Evolutionary conservation across 306 rosid species (phyloP).

Genomic region (Vachellia collinsii): DNA sequence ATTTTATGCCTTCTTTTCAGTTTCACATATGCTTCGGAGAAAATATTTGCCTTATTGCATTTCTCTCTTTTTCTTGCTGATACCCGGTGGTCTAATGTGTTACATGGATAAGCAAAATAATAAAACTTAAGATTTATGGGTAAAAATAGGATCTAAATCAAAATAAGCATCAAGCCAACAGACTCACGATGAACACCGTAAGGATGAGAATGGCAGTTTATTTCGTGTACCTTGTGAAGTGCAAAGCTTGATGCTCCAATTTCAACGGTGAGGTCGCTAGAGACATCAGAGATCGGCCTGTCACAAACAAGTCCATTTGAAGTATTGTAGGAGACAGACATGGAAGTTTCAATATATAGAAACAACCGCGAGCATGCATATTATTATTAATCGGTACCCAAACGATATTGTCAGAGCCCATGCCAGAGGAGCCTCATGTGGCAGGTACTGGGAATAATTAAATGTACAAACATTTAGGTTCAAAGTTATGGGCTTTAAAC

Average conservation of each 20-base stretch:
- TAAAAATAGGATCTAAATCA: background rate
- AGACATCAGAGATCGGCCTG: constrained; percentile 85
- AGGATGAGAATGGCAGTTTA: background rate
- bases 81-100: background rate
- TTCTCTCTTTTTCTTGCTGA: too few species aligned
- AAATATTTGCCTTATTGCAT: too few species aligned
- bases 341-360: background rate
- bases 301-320: constrained; percentile 29
- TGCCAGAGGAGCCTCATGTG: constrained; percentile 21
- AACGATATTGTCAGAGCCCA: constrained; percentile 29
- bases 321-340: constrained; percentile 27
- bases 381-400: constrained; percentile 21
- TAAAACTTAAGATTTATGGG: background rate
- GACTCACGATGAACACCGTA: background rate
- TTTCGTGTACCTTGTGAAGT: constrained; percentile 64
- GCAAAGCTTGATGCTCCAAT: constrained; percentile 68
- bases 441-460: constrained; percentile 25
- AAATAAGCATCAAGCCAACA: background rate
- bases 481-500: constrained; percentile 2
- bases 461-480: background rate
- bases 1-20: background rate
- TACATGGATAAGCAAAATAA: background rate
- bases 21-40: background rate
- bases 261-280: constrained; percentile 70
- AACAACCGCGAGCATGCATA: constrained; percentile 37